Conservation (phyloP, 2,329 filamentous ascomycete genomes). For the Microdochium bolleyi region DNA sequence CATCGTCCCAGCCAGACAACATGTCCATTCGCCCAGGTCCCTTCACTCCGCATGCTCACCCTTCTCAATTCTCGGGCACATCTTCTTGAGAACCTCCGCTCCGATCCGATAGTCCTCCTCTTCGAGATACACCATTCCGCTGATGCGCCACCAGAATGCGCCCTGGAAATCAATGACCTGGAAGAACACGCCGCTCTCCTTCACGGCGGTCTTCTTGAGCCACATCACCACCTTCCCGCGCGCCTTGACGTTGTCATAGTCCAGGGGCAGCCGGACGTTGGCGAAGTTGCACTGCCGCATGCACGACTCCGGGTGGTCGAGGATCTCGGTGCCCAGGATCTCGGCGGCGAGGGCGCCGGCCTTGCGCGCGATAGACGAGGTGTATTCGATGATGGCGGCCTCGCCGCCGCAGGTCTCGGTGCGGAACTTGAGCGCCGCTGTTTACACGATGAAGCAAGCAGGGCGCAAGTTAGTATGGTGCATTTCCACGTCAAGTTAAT, state of each 20-base stretch:
- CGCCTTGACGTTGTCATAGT: conserved; percentile 18
- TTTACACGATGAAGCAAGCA: conserved; percentile 5
- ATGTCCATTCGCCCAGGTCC: no score
- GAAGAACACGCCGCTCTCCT: conserved; percentile 45
- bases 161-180: conserved; percentile 45
- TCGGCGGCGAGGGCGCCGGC: conserved; percentile 41
- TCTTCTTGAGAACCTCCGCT: conserved; percentile 13
- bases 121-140: conserved; percentile 58
- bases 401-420: conserved; percentile 49
- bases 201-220: conserved; percentile 29
- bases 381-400: conserved; percentile 44
- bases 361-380: conserved; percentile 36
- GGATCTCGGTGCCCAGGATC: conserved; percentile 48
- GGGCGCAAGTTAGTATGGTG: no score
- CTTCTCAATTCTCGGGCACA: conserved; percentile 36
- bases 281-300: conserved; percentile 42
- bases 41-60: conserved; percentile 10
- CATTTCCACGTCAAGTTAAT: no score
- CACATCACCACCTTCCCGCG: conserved; percentile 31
- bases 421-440: conserved; percentile 51
- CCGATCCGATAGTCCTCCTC: conserved; percentile 43
- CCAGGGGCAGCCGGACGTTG: conserved; percentile 48
- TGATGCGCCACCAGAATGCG: conserved; percentile 53
- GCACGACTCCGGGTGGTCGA: conserved; percentile 35
- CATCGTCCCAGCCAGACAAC: no score